Percentiles rank a stretch among this genome's conserved stretches.
phyloP scores from a whole-genome alignment of 192 early-diverging fungal genomes.

The Blastocladiella britannica region DNA sequence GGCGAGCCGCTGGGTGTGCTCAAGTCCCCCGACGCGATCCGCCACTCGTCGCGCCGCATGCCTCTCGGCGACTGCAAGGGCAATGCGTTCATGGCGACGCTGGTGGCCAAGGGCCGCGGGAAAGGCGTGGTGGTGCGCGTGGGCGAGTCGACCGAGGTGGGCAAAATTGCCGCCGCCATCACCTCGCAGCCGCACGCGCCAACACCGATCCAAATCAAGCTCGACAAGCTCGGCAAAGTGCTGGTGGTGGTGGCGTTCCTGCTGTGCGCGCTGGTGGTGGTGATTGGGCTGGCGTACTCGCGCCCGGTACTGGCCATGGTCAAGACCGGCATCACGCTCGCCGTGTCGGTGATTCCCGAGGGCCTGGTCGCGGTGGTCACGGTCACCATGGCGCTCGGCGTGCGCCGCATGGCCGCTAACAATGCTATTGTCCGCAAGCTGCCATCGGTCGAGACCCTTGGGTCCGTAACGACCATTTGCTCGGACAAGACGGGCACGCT shows the following conservation, averaged over 20 bases:
- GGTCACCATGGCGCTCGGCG: conserved; percentile 90
- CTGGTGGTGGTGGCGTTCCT: conserved; percentile 66
- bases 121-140: conserved; percentile 84
- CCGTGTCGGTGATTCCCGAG: conserved; percentile 93
- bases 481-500: conserved; percentile 93
- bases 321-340: conserved; percentile 70
- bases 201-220: conserved; percentile 30
- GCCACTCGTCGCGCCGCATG: conserved; percentile 26
- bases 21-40: conserved; percentile 45
- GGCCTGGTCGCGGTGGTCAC: conserved; percentile 94
- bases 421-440: conserved; percentile 82
- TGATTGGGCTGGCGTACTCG: conserved; percentile 57
- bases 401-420: conserved; percentile 72
- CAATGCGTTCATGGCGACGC: conserved; percentile 91
- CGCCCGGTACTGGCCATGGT: conserved; percentile 46
- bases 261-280: conserved; percentile 45
- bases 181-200: conserved; percentile 17
- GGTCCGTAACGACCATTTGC: conserved; percentile 88
- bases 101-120: conserved; percentile 71
- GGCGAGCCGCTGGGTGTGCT: conserved; percentile 70
- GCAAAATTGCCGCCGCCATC: conserved; percentile 79
- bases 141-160: conserved; percentile 75
- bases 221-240: conserved; percentile 57
- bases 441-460: conserved; percentile 84
- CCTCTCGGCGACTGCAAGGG: conserved; percentile 85